Evolutionary conservation across 139 green algal species (phyloP).

Genomic region (Chlorella sp.): DNA sequence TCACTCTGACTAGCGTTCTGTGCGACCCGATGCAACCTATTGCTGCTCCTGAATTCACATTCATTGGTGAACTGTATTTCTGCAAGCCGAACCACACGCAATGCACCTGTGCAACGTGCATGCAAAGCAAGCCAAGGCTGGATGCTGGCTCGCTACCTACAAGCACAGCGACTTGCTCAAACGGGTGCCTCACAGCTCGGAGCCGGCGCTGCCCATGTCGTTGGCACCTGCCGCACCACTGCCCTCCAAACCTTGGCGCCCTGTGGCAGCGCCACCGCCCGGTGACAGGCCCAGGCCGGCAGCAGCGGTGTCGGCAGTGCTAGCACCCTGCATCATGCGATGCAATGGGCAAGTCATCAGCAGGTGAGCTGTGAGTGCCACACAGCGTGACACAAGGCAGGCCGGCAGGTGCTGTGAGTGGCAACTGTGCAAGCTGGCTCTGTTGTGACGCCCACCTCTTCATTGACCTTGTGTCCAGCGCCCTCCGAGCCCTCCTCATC

Average conservation of each 20-base stretch:
- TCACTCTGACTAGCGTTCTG: too few relatives aligned
- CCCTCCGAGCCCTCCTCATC: background rate
- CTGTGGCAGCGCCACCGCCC: background rate
- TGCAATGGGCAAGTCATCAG: background rate
- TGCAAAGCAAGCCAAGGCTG: too few relatives aligned
- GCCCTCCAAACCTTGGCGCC: background rate
- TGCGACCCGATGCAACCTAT: too few relatives aligned
- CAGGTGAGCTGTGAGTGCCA: background rate
- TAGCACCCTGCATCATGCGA: background rate
- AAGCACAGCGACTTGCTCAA: too few relatives aligned
- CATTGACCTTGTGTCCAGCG: background rate
- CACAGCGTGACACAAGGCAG: background rate
- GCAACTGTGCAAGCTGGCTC: too few relatives aligned
- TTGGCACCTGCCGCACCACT: too few relatives aligned
- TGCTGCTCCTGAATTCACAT: too few relatives aligned
- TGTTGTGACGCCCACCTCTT: background rate
- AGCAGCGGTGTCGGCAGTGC: constrained; percentile 6
- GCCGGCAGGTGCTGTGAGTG: background rate
- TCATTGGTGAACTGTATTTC: too few relatives aligned
- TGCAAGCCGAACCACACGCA: too few relatives aligned
- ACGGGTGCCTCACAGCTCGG: background rate
- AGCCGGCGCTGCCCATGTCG: background rate
- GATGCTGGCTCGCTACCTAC: too few relatives aligned
- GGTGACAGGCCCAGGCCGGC: background rate
- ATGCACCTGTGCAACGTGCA: too few relatives aligned